Evolutionary conservation across 352 stramenopile species (phyloP).

Genomic region (Globisporangium canariense): DNA sequence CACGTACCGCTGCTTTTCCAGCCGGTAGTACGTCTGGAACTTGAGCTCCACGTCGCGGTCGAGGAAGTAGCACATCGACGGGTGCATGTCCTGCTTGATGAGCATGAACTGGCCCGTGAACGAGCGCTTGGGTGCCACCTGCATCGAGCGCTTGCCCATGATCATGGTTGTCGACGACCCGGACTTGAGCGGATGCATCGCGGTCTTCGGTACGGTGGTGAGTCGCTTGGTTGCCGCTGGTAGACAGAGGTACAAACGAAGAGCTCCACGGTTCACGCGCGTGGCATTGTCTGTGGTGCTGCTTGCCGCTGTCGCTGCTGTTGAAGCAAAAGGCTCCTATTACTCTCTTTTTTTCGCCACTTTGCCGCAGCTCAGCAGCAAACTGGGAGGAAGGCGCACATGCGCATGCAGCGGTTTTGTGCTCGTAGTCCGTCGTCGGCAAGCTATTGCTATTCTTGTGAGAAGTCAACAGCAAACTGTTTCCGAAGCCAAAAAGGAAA

Average conservation of each 20-base stretch:
- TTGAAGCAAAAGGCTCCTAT: no score
- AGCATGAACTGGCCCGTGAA: conserved; percentile 24
- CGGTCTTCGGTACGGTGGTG: not conserved
- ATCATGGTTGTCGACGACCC: conserved; percentile 2
- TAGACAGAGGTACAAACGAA: not conserved
- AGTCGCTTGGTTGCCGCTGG: not conserved
- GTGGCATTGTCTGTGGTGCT: not conserved
- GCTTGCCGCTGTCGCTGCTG: no score
- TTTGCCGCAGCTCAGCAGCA: no score
- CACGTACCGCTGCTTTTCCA: conserved; percentile 34
- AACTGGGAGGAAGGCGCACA: no score
- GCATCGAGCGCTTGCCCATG: conserved; percentile 26
- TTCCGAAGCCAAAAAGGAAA: not conserved
- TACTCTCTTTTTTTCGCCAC: no score
- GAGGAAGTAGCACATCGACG: conserved; percentile 44
- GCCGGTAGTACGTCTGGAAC: conserved; percentile 57
- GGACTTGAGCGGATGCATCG: conserved; percentile 11
- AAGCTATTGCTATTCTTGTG: not conserved
- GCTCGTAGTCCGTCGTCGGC: not conserved
- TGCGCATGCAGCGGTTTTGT: not conserved
- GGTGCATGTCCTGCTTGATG: conserved; percentile 41
- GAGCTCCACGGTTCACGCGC: not conserved
- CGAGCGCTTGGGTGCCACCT: conserved; percentile 28
- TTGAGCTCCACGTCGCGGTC: conserved; percentile 53
- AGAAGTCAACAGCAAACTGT: not conserved